phyloP scores from a whole-genome alignment of 768 basidiomycete species.

The Lentinula boryana region DNA sequence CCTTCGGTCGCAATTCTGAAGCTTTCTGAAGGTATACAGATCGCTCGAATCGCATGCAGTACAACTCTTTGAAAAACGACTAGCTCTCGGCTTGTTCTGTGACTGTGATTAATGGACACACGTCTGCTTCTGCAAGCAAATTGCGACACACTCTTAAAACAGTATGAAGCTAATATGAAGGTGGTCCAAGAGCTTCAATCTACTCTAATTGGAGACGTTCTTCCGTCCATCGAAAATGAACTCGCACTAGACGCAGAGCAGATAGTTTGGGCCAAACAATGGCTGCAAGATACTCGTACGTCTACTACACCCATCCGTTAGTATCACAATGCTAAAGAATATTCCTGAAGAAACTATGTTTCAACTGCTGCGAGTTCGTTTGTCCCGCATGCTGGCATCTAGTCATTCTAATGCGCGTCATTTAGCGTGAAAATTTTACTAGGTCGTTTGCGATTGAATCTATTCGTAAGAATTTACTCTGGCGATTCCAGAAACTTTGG shows the following conservation, averaged over 20 bases:
- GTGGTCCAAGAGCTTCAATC: constrained; percentile 42
- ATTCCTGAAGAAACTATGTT: constrained; percentile 43
- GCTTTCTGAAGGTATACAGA: neutral
- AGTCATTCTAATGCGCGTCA: constrained; percentile 6
- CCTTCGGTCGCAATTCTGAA: neutral
- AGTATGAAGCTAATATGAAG: constrained; percentile 45
- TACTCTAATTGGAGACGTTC: constrained; percentile 47
- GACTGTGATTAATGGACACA: constrained; percentile 12
- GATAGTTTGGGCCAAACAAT: constrained; percentile 48
- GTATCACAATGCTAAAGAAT: neutral
- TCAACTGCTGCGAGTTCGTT: constrained; percentile 56
- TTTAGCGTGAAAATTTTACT: constrained; percentile 64
- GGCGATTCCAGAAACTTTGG: constrained; percentile 46
- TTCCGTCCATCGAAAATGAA: constrained; percentile 57
- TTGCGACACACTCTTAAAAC: constrained; percentile 37
- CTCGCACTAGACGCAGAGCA: constrained; percentile 42
- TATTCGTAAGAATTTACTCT: constrained; percentile 46
- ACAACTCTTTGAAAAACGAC: too few species aligned
- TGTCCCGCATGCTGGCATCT: constrained; percentile 2
- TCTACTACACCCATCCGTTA: constrained; percentile 6
- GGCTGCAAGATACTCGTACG: constrained; percentile 64
- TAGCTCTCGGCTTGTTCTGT: neutral
- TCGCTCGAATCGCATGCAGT: neutral
- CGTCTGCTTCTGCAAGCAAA: constrained; percentile 38
- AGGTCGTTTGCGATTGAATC: constrained; percentile 57